Evolutionary conservation across 169 alveolate genomes (phyloP), one percentile per base, ranked within the genome.

Genomic region (Cryptosporidium canis): DNA sequence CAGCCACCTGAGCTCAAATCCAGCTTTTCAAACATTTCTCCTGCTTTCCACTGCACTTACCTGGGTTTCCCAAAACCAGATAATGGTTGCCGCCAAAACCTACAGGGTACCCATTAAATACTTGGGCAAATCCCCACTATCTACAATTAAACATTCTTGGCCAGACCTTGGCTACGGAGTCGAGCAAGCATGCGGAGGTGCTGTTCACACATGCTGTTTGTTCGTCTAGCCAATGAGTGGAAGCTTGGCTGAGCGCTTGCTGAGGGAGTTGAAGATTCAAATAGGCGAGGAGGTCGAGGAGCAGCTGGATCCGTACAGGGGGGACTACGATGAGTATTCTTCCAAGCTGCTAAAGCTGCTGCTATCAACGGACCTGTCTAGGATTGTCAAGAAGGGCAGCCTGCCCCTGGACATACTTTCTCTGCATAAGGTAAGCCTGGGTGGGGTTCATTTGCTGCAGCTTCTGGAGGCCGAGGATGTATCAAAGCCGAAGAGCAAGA

Each of bases 391-490:
- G 21, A 44, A n/a, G 7, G 87, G 87, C 1, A 77, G 87, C 41
- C 48, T 77, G 9, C 87, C 87, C 39, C 14, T 31, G 39, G 72
- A 77, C 29, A 35, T 77, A 5, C 63, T n/a, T 16, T 68, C 83
- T 5, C 1, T 18, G 48, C 87, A 77, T 41, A 55, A 77, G 37
- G n/a, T 16, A 27, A 51, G 35, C 61, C 16, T 70, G n/a, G 53
- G 53, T 18, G 87, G 87, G 18, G 64, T 61, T 18, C 87, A 77
- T 61, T 61, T 77, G 27, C 33, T 77, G 8, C 87, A 77, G 58
- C 12, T 77, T 14, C 24, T 77, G 31, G 87, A 77, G 64, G 87
- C 87, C 9, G 87, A 58, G n/a, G 87, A 77, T 39, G 66, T 77
- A 9, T 0, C 77, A 6, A 70, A 31, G 27, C 35, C 77, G 5